phyloP scores from a whole-genome alignment of 352 stramenopile genomes.

The Phytophthora fragariaefolia region DNA sequence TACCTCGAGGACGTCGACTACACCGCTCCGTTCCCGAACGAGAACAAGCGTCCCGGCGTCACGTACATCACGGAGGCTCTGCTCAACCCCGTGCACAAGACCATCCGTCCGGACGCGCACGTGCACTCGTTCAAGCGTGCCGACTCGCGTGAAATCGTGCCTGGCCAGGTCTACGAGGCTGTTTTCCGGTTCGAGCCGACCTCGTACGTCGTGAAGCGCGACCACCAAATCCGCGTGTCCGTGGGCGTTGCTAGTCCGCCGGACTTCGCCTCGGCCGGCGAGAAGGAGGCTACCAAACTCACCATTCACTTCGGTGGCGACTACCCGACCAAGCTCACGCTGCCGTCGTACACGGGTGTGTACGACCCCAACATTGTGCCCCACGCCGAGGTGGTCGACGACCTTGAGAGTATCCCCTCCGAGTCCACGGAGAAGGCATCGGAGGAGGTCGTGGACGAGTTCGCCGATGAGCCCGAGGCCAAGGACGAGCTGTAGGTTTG shows the following conservation, averaged over 20 bases:
- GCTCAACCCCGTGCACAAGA: conserved; percentile 74
- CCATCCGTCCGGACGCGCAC: conserved; percentile 60
- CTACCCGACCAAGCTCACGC: conserved; percentile 74
- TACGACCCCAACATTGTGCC: conserved; percentile 72
- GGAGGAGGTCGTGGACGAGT: conserved; percentile 55
- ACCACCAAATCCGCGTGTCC: conserved; percentile 79
- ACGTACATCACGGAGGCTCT: conserved; percentile 86
- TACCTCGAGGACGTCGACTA: conserved; percentile 85
- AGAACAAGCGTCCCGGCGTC: conserved; percentile 78
- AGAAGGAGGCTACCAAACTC: conserved; percentile 66
- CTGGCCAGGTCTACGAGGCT: conserved; percentile 77
- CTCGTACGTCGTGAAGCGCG: conserved; percentile 79
- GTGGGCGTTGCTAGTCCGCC: conserved; percentile 64
- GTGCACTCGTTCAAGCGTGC: conserved; percentile 74
- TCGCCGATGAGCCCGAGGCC: conserved; percentile 52
- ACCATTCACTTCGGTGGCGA: conserved; percentile 76
- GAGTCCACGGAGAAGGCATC: conserved; percentile 25
- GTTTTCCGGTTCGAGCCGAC: conserved; percentile 79
- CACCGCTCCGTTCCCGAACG: conserved; percentile 72
- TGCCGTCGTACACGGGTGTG: conserved; percentile 68
- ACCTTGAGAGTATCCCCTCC: conserved; percentile 35
- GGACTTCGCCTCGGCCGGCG: conserved; percentile 60
- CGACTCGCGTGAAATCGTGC: conserved; percentile 64
- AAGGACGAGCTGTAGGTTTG: conserved; percentile 63
- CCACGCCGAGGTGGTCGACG: conserved; percentile 30